These are phyloP conservation scores for Viridothelium virens DNA, from an alignment of 495 filamentous ascomycete species.

Conservation along the genomic window DNA sequence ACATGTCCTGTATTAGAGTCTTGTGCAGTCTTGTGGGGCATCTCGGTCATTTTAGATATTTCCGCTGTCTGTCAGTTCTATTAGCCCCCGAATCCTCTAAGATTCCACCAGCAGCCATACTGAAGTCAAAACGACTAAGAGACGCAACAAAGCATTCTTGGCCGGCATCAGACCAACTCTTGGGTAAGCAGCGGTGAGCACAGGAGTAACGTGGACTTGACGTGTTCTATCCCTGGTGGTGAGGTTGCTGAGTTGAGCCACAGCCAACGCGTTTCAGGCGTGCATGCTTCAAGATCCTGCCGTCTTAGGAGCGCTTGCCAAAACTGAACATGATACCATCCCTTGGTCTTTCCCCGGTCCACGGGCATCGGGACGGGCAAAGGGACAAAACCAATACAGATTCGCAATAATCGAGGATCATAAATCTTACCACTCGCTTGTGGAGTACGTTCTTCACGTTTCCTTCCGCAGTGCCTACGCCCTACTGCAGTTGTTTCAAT, in stretches of 20 bases:
- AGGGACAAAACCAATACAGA: neutral
- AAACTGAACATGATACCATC: neutral
- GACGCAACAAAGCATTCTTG: neutral
- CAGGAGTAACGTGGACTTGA: neutral
- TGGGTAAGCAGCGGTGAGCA: neutral
- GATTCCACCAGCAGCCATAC: too few species aligned
- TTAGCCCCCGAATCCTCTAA: too few species aligned
- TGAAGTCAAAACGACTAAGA: too few species aligned
- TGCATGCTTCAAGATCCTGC: neutral
- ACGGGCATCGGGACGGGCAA: neutral
- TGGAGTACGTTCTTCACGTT: too few species aligned
- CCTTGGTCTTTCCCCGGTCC: neutral
- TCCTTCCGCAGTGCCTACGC: too few species aligned
- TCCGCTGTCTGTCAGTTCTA: too few species aligned
- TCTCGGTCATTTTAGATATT: too few species aligned
- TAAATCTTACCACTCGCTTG: too few species aligned
- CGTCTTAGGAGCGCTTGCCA: neutral
- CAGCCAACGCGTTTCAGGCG: slow-evolving; percentile 9
- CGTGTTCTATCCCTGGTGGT: slow-evolving; percentile 11
- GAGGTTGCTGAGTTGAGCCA: slow-evolving; percentile 6
- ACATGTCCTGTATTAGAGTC: too few species aligned
- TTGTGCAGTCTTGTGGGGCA: too few species aligned
- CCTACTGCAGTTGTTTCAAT: too few species aligned
- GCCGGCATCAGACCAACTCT: neutral
- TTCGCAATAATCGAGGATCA: too few species aligned